Base-by-base conservation (phyloP, 768 basidiomycete species). In the Clitopilus passeckerianus region DNA sequence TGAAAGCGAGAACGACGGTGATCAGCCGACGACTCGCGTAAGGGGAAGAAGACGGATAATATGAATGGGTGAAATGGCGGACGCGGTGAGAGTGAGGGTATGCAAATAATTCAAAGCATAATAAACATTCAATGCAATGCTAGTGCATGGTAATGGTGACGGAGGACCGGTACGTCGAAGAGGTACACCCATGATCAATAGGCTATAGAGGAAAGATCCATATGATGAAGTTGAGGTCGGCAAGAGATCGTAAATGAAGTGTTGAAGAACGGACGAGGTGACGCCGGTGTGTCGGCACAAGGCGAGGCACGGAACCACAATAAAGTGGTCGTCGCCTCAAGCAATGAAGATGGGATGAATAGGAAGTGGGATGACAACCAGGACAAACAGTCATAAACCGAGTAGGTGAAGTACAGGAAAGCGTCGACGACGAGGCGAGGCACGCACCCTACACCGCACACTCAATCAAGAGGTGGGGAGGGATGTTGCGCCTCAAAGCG, bases 291-390 rank as follows among this genome's bases (percentile, higher is more conserved):
- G 69, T 91, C 74, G 88, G 88, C 86, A 77, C 75, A 79, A 18
- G 78, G 79, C 85, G 86, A 87, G 82, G 81, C 80, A 86, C 86
- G 84, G 77, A 84, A 87, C 88, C 87, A 82, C 89, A 90, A 67
- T 71, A 59, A 90, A 90, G 88, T 83, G 88, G 86, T 89, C 87
- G 86, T 87, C 86, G 81, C 82, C 81, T 83, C 84, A 71, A 85
- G 82, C 80, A 71, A 20, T 70, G 71, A 68, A 67, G 73, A 81
- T 77, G 86, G 82, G 76, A 69, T 73, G 83, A 75, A 67, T 68
- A 63, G 77, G 82, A 77, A 61, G 61, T 69, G 80, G 84, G 80
- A 80, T 70, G 64, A 70, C 66, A 65, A 68, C 66, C 64, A 70
- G 68, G 74, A 74, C 74, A 77, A 63, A 68, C 70, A 70, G 72